phyloP scores from a whole-genome alignment of 1,139 yeast genomes.

The Geotrichum macrosporum region DNA sequence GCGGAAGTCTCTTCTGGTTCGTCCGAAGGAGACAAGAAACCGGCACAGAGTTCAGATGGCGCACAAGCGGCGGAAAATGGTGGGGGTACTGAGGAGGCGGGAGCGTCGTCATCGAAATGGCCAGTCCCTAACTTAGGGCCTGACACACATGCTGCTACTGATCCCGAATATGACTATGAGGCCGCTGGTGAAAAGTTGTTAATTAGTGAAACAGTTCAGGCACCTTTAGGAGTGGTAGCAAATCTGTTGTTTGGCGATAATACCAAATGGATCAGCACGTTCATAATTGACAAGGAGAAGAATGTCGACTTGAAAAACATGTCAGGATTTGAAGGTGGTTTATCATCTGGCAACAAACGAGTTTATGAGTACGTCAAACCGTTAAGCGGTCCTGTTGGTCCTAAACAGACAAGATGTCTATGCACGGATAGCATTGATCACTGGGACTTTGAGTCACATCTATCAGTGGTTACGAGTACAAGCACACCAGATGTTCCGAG shows the following conservation, averaged over 20 bases:
- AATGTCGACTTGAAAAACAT: constrained; percentile 64
- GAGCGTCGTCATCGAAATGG: constrained; percentile 26
- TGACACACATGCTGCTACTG: constrained; percentile 52
- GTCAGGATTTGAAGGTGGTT: constrained; percentile 44
- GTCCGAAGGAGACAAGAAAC: too few species aligned
- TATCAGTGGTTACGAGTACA: constrained; percentile 63
- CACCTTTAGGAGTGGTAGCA: constrained; percentile 79
- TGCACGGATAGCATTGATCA: constrained; percentile 67
- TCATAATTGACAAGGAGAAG: constrained; percentile 60
- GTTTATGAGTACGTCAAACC: constrained; percentile 75
- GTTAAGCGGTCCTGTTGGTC: constrained; percentile 78
- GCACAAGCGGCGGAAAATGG: constrained; percentile 1
- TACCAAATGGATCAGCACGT: constrained; percentile 50
- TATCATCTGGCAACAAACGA: constrained; percentile 43
- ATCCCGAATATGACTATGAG: constrained; percentile 48
- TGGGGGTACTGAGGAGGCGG: too few species aligned
- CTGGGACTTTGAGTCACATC: constrained; percentile 54
- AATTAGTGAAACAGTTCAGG: constrained; percentile 56
- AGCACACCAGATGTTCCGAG: constrained; percentile 94
- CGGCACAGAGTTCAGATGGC: too few species aligned
- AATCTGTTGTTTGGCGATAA: constrained; percentile 74
- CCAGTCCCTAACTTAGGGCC: constrained; percentile 49
- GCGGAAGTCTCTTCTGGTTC: too few species aligned
- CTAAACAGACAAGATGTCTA: constrained; percentile 87
- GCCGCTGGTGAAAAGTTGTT: constrained; percentile 58